Base-by-base conservation (phyloP, 805 yeast genomes). In the Pichia deserticola region DNA sequence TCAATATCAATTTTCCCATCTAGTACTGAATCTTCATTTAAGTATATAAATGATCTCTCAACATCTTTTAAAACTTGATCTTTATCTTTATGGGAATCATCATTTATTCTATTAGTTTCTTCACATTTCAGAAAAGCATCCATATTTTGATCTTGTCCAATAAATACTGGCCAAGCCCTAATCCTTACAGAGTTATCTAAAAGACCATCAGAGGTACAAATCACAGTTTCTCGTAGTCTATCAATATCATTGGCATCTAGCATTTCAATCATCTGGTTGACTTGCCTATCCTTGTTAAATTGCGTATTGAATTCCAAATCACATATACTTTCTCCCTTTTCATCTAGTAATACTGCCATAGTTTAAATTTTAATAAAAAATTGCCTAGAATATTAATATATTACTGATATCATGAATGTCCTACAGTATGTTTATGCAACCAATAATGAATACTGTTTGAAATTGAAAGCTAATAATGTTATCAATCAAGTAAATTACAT, bases 11-110 rank as follows among this genome's bases (percentile, higher is more conserved):
- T 15, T 5, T 33, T 34, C 7, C 28, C 36, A 35, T 52, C 51
- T 30, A 59, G 51, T 7, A 52, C 36, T 4, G 63, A 42, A 20
- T 20, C 20, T 20, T 20, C 20, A 20, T 56, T 73, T 42, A 69
- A 69, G 51, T 60, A 60, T 9, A 75, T 76, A 60, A 83, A 84
- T 12, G 95, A 79, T 46, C 99, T 68, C 25, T 78, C 78, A 3
- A 88, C 83, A 65, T 92, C 99, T 49, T 89, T 74, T 45, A 70
- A 64, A 1, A 89, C 89, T 65, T 92, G 99, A 7, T 76, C 77
- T 58, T 85, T 93, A 60, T 89, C 96, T 45, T 67, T 68, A 60
- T 86, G 95, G 3, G 28, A 8, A 9, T 71, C 15, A 11, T 9
- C 20, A 6, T 37, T 37, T 6, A 4, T 30, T 3, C 32, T 7